phyloP scores from a whole-genome alignment of 78 protist species.

The Capsaspora owczarzaki region DNA sequence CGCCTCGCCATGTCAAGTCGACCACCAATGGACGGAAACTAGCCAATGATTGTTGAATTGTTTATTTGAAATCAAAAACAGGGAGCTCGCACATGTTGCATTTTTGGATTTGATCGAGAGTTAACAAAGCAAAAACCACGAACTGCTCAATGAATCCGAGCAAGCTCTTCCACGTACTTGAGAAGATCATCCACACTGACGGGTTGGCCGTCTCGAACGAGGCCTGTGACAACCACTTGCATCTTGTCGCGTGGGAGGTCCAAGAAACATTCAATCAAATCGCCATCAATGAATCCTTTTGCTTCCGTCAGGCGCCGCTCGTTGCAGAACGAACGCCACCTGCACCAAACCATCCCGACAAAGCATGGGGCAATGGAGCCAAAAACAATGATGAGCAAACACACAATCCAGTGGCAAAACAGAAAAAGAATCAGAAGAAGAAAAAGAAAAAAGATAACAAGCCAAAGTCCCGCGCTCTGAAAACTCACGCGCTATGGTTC shows the following conservation, averaged over 20 bases:
- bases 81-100: too few relatives aligned
- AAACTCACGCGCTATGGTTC: constrained; percentile 27
- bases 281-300: constrained; percentile 75
- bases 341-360: not conserved
- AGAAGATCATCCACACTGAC: not conserved
- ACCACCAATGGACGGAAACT: too few relatives aligned
- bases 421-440: not conserved
- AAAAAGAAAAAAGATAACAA: not conserved
- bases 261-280: constrained; percentile 65
- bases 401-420: not conserved
- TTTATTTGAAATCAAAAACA: too few relatives aligned
- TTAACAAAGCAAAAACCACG: too few relatives aligned
- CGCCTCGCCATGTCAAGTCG: too few relatives aligned
- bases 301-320: constrained; percentile 41
- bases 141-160: not conserved
- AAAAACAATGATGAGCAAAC: not conserved
- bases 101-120: too few relatives aligned
- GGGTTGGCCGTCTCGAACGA: not conserved
- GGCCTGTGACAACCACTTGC: not conserved
- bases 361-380: too few relatives aligned
- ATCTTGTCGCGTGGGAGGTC: constrained; percentile 38
- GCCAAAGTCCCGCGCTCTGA: not conserved
- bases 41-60: too few relatives aligned
- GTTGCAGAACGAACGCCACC: constrained; percentile 63
- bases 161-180: not conserved